Base-by-base conservation (phyloP, 1,284 basidiomycete species). In the Boletus semigastroideus region DNA sequence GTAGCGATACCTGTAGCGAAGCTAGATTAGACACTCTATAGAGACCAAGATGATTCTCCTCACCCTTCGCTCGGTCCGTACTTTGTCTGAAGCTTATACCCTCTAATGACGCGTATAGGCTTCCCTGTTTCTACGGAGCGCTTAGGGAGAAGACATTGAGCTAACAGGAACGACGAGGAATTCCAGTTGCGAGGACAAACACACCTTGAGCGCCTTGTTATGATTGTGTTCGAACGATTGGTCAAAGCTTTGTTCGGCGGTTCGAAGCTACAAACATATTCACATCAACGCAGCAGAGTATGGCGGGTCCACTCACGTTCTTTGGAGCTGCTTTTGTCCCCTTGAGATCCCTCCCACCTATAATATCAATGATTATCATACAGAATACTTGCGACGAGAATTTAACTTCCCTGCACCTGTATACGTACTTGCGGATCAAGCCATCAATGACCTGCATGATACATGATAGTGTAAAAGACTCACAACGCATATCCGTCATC, bases 51-150 rank as follows among this genome's bases (percentile, higher is more conserved):
- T 14, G 12, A n/a, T 55, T 19, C 9, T n/a, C 0, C 72, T 46
- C 56, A 86, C 84, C 88, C 89, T 75, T 88, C 83, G 25, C 70
- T 74, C 12, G 89, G 90, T 11, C 86, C 87, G 59, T 83, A 92
- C 14, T 70, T 70, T 0, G 86, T 88, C 17, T 70, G 65, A n/a
- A 83, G 70, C 64, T 94, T 94, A 75, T 69, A 93, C 0, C 91
- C 92, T 25, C 92, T 79, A 51, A 94, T 84, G 4, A 94, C 90
- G 14, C 92, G 79, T 11, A 94, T 76, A 12, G 90, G 90, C 52
- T 86, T 89, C 54, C 78, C 79, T 0, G 84, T 89, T 61, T 90
- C 78, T 16, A 75, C 79, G 2, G 89, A 92, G 48, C 69, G 72
- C 87, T 90, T 54, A 11, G 27, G 5, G 38, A 39, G 43, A n/a